Evolutionary conservation across 192 early-diverging fungal genomes (phyloP).

Genomic region (Coemansia asiatica): DNA sequence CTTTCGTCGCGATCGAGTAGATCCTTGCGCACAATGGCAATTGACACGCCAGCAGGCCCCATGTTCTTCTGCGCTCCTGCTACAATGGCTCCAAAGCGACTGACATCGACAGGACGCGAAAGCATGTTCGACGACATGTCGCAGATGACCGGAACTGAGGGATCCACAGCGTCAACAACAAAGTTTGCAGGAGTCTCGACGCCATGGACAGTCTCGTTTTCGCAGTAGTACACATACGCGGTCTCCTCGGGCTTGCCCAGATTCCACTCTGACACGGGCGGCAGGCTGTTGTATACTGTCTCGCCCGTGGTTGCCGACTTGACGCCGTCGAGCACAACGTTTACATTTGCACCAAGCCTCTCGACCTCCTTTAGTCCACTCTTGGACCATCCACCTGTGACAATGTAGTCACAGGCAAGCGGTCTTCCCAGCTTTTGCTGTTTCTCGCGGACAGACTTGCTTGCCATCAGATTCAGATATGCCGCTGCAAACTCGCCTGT

Average conservation of each 20-base stretch:
- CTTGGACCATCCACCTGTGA: conserved; percentile 89
- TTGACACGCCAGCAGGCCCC: conserved; percentile 86
- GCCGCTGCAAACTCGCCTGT: conserved; percentile 89
- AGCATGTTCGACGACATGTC: conserved; percentile 90
- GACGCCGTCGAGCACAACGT: conserved; percentile 78
- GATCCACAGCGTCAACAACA: conserved; percentile 46
- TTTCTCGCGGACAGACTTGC: conserved; percentile 50
- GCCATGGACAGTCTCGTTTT: conserved; percentile 98
- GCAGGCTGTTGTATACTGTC: conserved; percentile 56
- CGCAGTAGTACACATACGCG: conserved; percentile 93
- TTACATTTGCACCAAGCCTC: conserved; percentile 75
- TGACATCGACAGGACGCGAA: conserved; percentile 75
- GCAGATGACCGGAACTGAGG: conserved; percentile 77
- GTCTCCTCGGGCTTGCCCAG: conserved; percentile 65
- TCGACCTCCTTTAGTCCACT: conserved; percentile 84
- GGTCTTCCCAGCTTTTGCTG: conserved; percentile 42
- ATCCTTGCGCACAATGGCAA: conserved; percentile 91
- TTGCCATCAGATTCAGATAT: conserved; percentile 85
- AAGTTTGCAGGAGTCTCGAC: conserved; percentile 69
- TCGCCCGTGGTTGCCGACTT: conserved; percentile 52
- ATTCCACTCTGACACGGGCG: conserved; percentile 63
- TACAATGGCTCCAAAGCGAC: conserved; percentile 83
- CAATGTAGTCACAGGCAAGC: conserved; percentile 80
- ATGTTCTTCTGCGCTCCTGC: conserved; percentile 98
- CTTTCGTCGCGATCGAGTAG: conserved; percentile 64